Evolutionary conservation across 1,284 basidiomycete species (phyloP), one percentile per base, ranked within the genome.

Genomic region (Ganoderma leucocontextum): DNA sequence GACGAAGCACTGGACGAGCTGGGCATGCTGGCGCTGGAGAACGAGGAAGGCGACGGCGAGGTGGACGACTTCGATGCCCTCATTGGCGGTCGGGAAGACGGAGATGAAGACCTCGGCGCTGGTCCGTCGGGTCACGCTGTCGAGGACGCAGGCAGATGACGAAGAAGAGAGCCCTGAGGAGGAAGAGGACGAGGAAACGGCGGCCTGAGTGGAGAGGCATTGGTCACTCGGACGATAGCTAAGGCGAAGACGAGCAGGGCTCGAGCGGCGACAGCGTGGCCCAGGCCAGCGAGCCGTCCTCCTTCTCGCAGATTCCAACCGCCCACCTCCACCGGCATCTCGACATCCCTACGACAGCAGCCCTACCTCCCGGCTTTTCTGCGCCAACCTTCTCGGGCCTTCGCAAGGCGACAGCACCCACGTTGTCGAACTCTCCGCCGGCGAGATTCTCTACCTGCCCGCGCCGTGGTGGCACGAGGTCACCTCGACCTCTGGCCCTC

Each of bases 401-500:
- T 29, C 60, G 64, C 17, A 76, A 78, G 52, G 68, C 75, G n/a
- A 68, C 70, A 35, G 62, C 70, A 35, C 78, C 78, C 19, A 75
- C 71, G 75, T 80, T 53, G 75, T 78, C 57, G 76, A 79, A 66
- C 76, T 79, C 19, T 70, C 73, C 33, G 78, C 78, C 13, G 78
- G 77, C 15, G 76, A 80, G 67, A 79, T 78, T 76, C 73, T 80
- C 22, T 80, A 79, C 44, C 75, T 80, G 17, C 78, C 78, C 19
- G 78, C 78, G 22, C 78, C 78, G 42, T 79, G 78, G 78, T 80
- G 78, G 78, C 78, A 80, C 66, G 78, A 80, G 61, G 78, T 80
- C 33, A 80, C 78, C 8, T 79, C 78, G 22, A 76, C 75, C 5
- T 78, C 78, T 13, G 44, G 67, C 9, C 60, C 17, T 6, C 58